Evolutionary conservation across 169 alveolate genomes (phyloP).

Genomic region (Eimeria brunetti): DNA sequence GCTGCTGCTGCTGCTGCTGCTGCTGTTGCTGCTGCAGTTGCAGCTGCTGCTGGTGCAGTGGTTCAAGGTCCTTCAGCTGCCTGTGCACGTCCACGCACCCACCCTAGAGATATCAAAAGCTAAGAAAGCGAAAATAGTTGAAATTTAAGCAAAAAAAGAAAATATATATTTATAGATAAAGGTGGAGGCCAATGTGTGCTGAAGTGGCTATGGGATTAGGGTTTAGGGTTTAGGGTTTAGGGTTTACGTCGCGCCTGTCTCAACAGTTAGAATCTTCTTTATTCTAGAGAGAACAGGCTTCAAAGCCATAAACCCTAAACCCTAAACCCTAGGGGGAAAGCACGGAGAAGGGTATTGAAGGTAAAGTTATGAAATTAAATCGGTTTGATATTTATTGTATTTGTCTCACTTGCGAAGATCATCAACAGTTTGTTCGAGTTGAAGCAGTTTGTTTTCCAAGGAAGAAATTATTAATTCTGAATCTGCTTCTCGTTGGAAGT

Average conservation of each 20-base stretch:
- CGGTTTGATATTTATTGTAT: not conserved
- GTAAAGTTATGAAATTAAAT: not conserved
- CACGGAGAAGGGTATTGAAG: not conserved
- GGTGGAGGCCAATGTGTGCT: too few species aligned
- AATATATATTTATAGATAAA: too few species aligned
- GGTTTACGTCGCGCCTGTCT: too few species aligned
- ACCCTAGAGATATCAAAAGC: too few species aligned
- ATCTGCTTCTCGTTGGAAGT: not conserved
- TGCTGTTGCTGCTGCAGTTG: not conserved
- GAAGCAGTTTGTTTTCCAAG: not conserved
- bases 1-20: too few species aligned
- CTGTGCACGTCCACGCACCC: too few species aligned
- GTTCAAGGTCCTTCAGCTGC: too few species aligned
- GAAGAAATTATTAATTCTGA: not conserved
- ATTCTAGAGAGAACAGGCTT: not conserved
- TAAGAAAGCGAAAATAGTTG: too few species aligned
- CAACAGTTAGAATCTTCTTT: too few species aligned
- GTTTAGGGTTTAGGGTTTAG: too few species aligned
- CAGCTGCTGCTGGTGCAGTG: not conserved
- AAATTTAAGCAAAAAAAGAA: too few species aligned
- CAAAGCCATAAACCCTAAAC: not conserved
- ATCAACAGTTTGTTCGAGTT: not conserved
- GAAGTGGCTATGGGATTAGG: too few species aligned
- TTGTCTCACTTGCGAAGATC: constrained; percentile 28
- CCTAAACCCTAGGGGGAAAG: not conserved